These are phyloP conservation scores for Paralagenidium karlingii DNA, from an alignment of 352 stramenopile genomes.

Conservation along the genomic window DNA sequence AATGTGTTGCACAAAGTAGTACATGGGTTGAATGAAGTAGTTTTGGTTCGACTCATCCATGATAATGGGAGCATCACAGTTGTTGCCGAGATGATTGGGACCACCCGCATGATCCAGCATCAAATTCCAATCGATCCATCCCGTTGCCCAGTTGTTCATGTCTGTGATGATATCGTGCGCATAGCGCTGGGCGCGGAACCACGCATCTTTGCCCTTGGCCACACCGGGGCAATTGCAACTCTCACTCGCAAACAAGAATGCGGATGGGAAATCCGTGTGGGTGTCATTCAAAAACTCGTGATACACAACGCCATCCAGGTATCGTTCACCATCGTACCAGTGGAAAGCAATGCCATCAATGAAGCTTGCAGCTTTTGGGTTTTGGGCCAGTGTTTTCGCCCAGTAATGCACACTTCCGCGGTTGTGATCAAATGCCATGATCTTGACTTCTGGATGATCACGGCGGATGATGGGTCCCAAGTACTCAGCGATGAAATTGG, in stretches of 20 bases:
- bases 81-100: slow-evolving; percentile 81
- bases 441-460: slow-evolving; percentile 81
- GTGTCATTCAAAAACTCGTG: slow-evolving; percentile 65
- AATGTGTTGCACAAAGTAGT: slow-evolving; percentile 87
- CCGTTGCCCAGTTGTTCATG: slow-evolving; percentile 73
- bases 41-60: slow-evolving; percentile 41
- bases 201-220: slow-evolving; percentile 36
- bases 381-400: slow-evolving; percentile 55
- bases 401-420: slow-evolving; percentile 59
- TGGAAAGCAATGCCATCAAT: slow-evolving; percentile 87
- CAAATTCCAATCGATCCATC: slow-evolving; percentile 91
- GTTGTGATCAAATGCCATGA: slow-evolving; percentile 90
- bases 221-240: slow-evolving; percentile 68
- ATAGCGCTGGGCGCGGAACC: slow-evolving; percentile 80
- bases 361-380: slow-evolving; percentile 48
- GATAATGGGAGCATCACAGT: slow-evolving; percentile 71
- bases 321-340: slow-evolving; percentile 66
- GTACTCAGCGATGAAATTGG: slow-evolving; percentile 72
- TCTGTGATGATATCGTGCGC: slow-evolving; percentile 86
- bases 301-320: slow-evolving; percentile 61
- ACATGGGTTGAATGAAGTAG: slow-evolving; percentile 80
- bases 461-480: slow-evolving; percentile 68
- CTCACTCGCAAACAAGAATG: slow-evolving; percentile 59
- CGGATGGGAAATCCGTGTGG: slow-evolving; percentile 39
- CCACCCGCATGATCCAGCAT: slow-evolving; percentile 77